Percentiles rank a stretch among this genome's conserved stretches.
These are phyloP conservation scores for Blastobotrys ciferrii DNA, from an alignment of 1,139 yeast species.

Conservation along the genomic window DNA sequence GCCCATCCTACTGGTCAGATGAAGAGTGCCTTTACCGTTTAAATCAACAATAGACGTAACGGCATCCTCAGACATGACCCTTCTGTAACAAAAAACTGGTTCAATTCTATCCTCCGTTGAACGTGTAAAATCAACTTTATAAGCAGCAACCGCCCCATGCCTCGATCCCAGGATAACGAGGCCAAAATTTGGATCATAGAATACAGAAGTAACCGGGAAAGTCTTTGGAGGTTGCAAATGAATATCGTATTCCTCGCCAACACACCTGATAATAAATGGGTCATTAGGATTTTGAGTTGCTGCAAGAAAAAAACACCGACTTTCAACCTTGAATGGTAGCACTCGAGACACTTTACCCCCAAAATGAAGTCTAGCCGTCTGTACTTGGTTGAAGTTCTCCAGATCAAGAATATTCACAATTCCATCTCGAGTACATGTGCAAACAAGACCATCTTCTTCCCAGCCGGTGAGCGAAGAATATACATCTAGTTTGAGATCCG, in stretches of 20 bases:
- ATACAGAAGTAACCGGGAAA: conserved; percentile 60
- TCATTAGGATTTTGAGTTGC: conserved; percentile 71
- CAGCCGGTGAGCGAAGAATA: conserved; percentile 55
- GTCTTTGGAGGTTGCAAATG: conserved; percentile 33
- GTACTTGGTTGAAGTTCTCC: conserved; percentile 23
- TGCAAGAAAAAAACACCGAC: conserved; percentile 42
- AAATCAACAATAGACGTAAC: conserved; percentile 51
- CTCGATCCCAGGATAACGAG: conserved; percentile 68
- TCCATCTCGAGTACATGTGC: conserved; percentile 56
- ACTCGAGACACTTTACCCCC: conserved; percentile 55
- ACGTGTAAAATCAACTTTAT: conserved; percentile 39
- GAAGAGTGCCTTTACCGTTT: conserved; percentile 10
- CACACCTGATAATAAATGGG: conserved; percentile 48
- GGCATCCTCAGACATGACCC: conserved; percentile 70
- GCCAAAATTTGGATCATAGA: conserved; percentile 40
- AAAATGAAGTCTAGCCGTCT: conserved; percentile 21
- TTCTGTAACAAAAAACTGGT: conserved; percentile 45
- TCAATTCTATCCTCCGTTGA: conserved; percentile 22
- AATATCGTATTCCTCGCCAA: conserved; percentile 21
- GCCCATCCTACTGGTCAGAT: conserved; percentile 35
- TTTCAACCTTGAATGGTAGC: conserved; percentile 37
- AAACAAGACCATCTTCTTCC: conserved; percentile 40
- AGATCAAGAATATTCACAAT: conserved; percentile 46
- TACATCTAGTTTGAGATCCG: conserved; percentile 41
- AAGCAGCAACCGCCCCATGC: conserved; percentile 62